These are phyloP conservation scores for Atkinsonella texensis DNA, from an alignment of 2,329 filamentous ascomycete genomes.

Conservation along the genomic window DNA sequence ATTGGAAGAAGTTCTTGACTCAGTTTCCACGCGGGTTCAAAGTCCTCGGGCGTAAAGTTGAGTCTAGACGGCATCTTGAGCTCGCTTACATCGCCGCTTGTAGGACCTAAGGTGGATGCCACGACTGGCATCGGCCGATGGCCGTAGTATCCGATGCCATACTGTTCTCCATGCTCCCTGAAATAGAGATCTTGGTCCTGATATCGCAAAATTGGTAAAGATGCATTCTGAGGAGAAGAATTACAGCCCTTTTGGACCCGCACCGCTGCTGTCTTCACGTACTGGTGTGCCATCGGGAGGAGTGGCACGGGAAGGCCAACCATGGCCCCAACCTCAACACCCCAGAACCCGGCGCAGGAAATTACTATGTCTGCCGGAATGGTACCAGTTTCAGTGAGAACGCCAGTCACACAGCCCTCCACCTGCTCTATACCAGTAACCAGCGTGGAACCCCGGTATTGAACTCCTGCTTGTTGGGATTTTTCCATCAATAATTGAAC, in stretches of 20 bases:
- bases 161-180: slow-evolving; percentile 49
- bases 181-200: slow-evolving; percentile 55
- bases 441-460: slow-evolving; percentile 41
- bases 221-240: slow-evolving; percentile 32
- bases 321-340: slow-evolving; percentile 52
- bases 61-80: slow-evolving; percentile 52
- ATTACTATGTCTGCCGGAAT: slow-evolving; percentile 48
- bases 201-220: slow-evolving; percentile 46
- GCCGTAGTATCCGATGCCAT: slow-evolving; percentile 53
- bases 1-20: slow-evolving; percentile 41
- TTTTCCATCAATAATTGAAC: slow-evolving; percentile 48
- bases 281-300: slow-evolving; percentile 50
- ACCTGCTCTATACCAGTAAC: slow-evolving; percentile 44
- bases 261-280: slow-evolving; percentile 47
- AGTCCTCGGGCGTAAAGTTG: slow-evolving; percentile 47
- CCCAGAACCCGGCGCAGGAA: slow-evolving; percentile 55
- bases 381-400: slow-evolving; percentile 33
- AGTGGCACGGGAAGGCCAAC: slow-evolving; percentile 44
- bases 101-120: slow-evolving; percentile 40
- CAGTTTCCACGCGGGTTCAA: slow-evolving; percentile 46
- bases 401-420: slow-evolving; percentile 41
- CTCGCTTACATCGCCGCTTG: slow-evolving; percentile 40
- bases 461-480: slow-evolving; percentile 44
- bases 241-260: slow-evolving; percentile 27
- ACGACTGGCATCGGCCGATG: slow-evolving; percentile 49